Percentiles rank a stretch among this genome's conserved stretches.
Evolutionary conservation across 768 basidiomycete genomes (phyloP).

Genomic region (Boletus subparvulus): DNA sequence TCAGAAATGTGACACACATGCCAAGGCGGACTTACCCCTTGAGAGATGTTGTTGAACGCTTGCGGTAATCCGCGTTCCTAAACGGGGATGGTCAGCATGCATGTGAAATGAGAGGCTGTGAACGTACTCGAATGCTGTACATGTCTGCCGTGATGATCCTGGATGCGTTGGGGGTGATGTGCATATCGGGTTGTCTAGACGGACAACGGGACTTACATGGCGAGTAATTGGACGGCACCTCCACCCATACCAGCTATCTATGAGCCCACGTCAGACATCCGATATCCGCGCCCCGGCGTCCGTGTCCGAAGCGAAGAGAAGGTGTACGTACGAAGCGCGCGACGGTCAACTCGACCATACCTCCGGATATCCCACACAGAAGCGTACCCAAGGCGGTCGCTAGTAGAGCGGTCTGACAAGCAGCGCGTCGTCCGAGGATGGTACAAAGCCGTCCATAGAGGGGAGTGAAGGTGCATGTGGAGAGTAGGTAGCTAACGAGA

Average conservation of each 20-base stretch:
- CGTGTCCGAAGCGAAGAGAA: too few relatives aligned
- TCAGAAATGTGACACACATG: not conserved
- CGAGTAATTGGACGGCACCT: conserved; percentile 21
- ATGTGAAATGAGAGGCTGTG: not conserved
- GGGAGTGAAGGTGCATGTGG: conserved; percentile 18
- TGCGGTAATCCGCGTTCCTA: conserved; percentile 17
- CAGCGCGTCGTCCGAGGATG: conserved; percentile 12
- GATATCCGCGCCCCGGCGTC: not conserved
- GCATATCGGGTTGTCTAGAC: not conserved
- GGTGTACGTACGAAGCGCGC: conserved; percentile 31
- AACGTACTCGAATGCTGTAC: conserved; percentile 19
- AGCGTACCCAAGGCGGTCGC: conserved; percentile 10
- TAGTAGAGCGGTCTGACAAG: conserved; percentile 15
- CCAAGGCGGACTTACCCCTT: conserved; percentile 11
- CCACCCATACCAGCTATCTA: conserved; percentile 25
- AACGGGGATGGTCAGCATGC: not conserved
- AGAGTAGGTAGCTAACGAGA: conserved; percentile 10
- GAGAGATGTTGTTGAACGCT: conserved; percentile 45
- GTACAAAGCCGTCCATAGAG: conserved; percentile 19
- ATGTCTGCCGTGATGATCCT: conserved; percentile 25
- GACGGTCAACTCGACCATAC: conserved; percentile 10
- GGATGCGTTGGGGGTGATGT: not conserved
- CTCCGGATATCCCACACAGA: conserved; percentile 8
- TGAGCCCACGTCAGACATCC: too few relatives aligned
- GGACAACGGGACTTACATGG: conserved; percentile 10